Base-by-base conservation (phyloP, 768 basidiomycete genomes). In the Rhodotorula kratochvilovae region DNA sequence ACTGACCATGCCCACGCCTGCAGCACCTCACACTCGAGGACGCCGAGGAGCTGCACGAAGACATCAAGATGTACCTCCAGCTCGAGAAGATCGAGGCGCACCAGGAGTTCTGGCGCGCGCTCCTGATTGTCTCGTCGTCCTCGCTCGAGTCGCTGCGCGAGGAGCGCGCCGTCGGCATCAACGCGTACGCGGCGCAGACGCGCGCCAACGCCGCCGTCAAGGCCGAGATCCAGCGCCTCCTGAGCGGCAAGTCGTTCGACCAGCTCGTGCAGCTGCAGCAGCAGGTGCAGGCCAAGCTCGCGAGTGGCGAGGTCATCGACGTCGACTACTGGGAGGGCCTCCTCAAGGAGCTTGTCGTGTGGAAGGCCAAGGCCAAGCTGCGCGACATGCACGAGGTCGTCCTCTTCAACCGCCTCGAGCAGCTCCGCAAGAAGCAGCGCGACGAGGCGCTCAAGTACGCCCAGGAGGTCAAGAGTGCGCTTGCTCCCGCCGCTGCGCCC, bases 91-190 rank as follows among this genome's bases (percentile, higher is more conserved):
- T 85, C 12, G 88, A 92, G 17, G 83, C 87, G 61, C 95, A 94
- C 79, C 86, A 96, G 67, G 95, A 99, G 75, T 99, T 98, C 80
- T 99, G 96, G 96, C 76, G 96, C 91, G 90, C 96, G 76, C 96
- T 99, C 92, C 90, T 94, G 87, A 90, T 95, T 16, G 89, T 99
- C 7, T 96, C 92, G 81, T 91, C 92, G 77, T 90, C 95, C 79
- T 88, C 89, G 29, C 80, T 97, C 39, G 92, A 96, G 60, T 84
- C 86, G 51, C 85, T 94, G 7, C 77, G 87, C 86, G 76, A 82
- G 81, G 50, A 85, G 83, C 79, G 84, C 84, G 75, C 80, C 42
- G 78, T 81, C 21, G 78, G 80, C 17, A 72, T 67, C 45, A 31
- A 59, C 6, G 74, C 71, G 5, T 76, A 68, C 62, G 73, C 74